Conservation (phyloP, 2,329 filamentous ascomycete species). For the Taxawa tesnikishii region DNA sequence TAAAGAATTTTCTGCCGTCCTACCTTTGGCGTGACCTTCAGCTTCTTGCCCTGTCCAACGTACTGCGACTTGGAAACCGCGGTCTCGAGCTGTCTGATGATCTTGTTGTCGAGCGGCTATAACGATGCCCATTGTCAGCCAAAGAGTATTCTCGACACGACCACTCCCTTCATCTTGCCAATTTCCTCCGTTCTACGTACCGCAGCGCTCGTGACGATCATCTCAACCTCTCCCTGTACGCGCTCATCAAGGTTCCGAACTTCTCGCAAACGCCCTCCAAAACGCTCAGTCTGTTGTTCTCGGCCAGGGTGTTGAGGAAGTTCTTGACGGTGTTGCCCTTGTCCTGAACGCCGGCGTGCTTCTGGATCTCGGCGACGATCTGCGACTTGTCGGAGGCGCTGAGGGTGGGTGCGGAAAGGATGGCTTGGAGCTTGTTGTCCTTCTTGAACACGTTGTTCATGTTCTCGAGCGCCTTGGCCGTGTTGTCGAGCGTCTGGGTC, state of each 20-base stretch:
- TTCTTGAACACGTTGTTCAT: slow-evolving; percentile 63
- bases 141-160: not conserved
- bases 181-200: slow-evolving; percentile 38
- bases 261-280: slow-evolving; percentile 75
- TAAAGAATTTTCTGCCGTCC: not conserved
- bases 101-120: slow-evolving; percentile 77
- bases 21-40: slow-evolving; percentile 90
- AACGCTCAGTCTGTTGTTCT: slow-evolving; percentile 88
- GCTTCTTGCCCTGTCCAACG: slow-evolving; percentile 85
- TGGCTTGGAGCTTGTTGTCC: slow-evolving; percentile 66
- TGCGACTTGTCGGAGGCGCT: slow-evolving; percentile 66
- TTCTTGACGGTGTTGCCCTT: slow-evolving; percentile 81
- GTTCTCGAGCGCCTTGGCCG: slow-evolving; percentile 63
- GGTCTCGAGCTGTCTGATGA: slow-evolving; percentile 71
- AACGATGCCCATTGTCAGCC: too few species aligned
- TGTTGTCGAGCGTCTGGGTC: slow-evolving; percentile 70
- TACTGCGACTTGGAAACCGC: slow-evolving; percentile 84
- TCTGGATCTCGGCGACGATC: slow-evolving; percentile 79
- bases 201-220: slow-evolving; percentile 80
- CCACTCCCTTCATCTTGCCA: not conserved
- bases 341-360: slow-evolving; percentile 57
- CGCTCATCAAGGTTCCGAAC: slow-evolving; percentile 78
- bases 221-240: slow-evolving; percentile 82
- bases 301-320: slow-evolving; percentile 79
- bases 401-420: slow-evolving; percentile 75